Conservation (phyloP, 768 basidiomycete genomes). For the Lyophyllum semitale region DNA sequence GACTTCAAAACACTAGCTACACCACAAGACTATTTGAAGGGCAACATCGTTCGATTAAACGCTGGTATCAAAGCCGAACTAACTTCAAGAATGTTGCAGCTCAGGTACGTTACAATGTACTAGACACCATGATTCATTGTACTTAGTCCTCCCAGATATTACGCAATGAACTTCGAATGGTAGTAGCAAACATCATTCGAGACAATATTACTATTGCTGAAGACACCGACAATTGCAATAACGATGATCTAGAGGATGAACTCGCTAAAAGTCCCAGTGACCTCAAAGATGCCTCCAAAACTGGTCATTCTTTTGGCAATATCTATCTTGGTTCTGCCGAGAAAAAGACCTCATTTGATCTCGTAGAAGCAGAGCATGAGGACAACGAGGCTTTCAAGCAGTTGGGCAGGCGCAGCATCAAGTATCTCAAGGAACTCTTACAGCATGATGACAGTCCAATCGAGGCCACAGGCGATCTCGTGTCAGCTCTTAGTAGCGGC, state of each 20-base stretch:
- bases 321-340: conserved; percentile 4
- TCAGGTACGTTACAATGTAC: conserved; percentile 25
- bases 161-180: conserved; percentile 4
- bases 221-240: neutral
- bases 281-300: neutral
- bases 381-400: neutral
- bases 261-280: neutral
- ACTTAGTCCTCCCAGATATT: conserved; percentile 11
- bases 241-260: neutral
- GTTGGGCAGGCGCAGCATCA: neutral
- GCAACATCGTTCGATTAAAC: conserved; percentile 28
- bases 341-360: neutral
- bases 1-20: no score
- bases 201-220: neutral
- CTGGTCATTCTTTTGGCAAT: neutral
- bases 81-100: conserved; percentile 34
- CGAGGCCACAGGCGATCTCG: neutral
- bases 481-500: no score
- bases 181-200: conserved; percentile 11
- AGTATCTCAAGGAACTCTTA: neutral
- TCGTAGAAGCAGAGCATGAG: neutral
- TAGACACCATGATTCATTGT: neutral
- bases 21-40: conserved; percentile 34
- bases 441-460: neutral
- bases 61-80: conserved; percentile 24